Base-by-base conservation (phyloP, 2,329 filamentous ascomycete genomes). In the Colletotrichum musae region DNA sequence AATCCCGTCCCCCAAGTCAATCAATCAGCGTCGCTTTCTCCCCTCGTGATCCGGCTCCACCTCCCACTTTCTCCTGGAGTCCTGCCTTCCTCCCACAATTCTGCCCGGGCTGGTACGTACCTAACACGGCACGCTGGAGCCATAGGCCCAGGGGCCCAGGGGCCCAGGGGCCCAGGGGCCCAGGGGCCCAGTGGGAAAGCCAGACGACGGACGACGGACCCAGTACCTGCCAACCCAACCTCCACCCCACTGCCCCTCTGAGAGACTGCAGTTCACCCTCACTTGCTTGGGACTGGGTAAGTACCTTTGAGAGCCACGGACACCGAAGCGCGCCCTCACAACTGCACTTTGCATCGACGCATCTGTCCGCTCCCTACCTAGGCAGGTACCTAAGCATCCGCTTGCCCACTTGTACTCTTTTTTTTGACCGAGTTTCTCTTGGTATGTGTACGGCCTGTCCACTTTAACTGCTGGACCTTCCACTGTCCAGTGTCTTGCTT, bases 41-140 rank as follows among this genome's bases (percentile, higher is more conserved):
- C 28, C 47, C 21, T 51, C 48, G 32, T 18, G 41, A 48, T 7
- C 56, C 50, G 56, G 56, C 26, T 57, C 66, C 66, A 66, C 62
- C 62, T 60, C 66, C 66, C 50, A 69, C 61, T 69, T 69, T 59
- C 61, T 69, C 63, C 45, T 24, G 21, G 21, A 24, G 21, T 24
- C 21, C 21, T 60, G 41, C 54, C 48, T 15, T 52, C 47, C 18
- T 59, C 41, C 59, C 43, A 48, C 16, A n/a, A 51, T 64, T 60
- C 66, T 69, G 62, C 50, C 66, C 66, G 60, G 60, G 5, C 39
- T 13, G 28, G 50, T 54, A 69, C 61, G 61, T 69, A 59, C 24
- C 15, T 47, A 6, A 47, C 47, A 50, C n/a, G 9, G 39, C n/a
- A 47, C 26, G 39, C 32, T 36, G 32, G 32, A 36, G 32, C 32